phyloP scores from a whole-genome alignment of 768 basidiomycete genomes.

The Suillus spraguei region DNA sequence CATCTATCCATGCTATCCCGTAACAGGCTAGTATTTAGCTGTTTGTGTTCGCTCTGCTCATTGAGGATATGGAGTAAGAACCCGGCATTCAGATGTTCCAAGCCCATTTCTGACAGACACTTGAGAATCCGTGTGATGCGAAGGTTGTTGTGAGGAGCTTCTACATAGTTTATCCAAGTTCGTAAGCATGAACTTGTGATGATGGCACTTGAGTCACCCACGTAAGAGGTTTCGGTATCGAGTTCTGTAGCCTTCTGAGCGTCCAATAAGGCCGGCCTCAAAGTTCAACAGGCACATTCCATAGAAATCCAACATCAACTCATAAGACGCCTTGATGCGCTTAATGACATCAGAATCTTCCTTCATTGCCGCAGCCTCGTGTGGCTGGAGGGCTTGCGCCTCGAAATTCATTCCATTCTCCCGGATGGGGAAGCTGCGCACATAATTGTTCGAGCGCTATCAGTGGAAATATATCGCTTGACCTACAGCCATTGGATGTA shows the following conservation, averaged over 20 bases:
- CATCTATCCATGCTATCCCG: conserved; percentile 71
- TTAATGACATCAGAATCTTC: conserved; percentile 46
- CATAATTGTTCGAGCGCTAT: background rate
- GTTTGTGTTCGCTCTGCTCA: conserved; percentile 63
- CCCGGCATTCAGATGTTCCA: conserved; percentile 64
- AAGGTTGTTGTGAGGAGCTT: conserved; percentile 72
- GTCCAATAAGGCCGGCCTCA: conserved; percentile 61
- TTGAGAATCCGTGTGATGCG: conserved; percentile 79
- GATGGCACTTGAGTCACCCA: conserved; percentile 40
- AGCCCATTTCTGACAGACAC: conserved; percentile 69
- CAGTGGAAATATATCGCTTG: background rate
- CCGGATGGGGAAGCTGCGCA: conserved; percentile 65
- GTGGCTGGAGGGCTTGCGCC: conserved; percentile 66
- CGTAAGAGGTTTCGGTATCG: conserved; percentile 68
- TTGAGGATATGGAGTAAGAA: conserved; percentile 70
- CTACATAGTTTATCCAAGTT: conserved; percentile 35
- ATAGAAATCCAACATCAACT: conserved; percentile 80
- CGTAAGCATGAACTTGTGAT: background rate
- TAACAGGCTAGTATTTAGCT: conserved; percentile 52
- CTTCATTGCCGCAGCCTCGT: conserved; percentile 64
- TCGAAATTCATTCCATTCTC: conserved; percentile 73
- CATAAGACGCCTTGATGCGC: conserved; percentile 62
- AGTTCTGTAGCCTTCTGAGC: conserved; percentile 49
- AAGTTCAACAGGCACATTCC: conserved; percentile 66
- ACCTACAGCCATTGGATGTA: conserved; percentile 83